These are phyloP conservation scores for Lupinus albus DNA, from an alignment of 306 rosid species.

Conservation along the genomic window DNA sequence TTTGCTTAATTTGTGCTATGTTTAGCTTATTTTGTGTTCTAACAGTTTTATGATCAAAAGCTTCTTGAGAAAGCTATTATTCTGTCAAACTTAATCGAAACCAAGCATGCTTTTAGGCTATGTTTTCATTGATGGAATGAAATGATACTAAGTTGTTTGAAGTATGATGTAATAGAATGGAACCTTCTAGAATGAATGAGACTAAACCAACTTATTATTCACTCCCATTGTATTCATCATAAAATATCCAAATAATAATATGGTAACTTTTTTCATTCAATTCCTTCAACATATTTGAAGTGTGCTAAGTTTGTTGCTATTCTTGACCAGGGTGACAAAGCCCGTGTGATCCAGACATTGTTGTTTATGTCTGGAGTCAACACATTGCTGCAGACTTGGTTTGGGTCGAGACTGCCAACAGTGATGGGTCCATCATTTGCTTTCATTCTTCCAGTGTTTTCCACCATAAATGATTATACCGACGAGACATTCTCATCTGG, in stretches of 20 bases:
- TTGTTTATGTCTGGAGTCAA: conserved; percentile 79
- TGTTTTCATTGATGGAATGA: too few relatives aligned
- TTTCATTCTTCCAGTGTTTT: conserved; percentile 64
- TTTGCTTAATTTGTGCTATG: not conserved
- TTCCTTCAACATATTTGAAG: not conserved
- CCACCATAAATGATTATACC: conserved; percentile 69
- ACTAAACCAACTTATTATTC: too few relatives aligned
- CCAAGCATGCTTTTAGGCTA: too few relatives aligned
- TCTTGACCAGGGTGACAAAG: conserved; percentile 75
- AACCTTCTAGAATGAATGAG: too few relatives aligned
- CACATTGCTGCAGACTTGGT: conserved; percentile 75
- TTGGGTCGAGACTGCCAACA: conserved; percentile 89
- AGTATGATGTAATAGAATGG: too few relatives aligned
- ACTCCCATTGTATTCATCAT: too few relatives aligned
- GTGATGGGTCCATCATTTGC: conserved; percentile 88
- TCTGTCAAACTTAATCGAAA: too few relatives aligned
- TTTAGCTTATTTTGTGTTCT: not conserved
- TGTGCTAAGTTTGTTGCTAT: conserved; percentile 17
- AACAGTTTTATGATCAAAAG: not conserved
- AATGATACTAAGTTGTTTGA: too few relatives aligned
- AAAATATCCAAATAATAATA: too few relatives aligned
- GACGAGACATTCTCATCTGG: conserved; percentile 54
- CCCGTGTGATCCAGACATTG: conserved; percentile 84
- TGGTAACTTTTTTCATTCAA: too few relatives aligned
- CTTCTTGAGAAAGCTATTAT: not conserved